Conservation (phyloP, 495 filamentous ascomycete genomes). For the Neurospora hispaniola region DNA sequence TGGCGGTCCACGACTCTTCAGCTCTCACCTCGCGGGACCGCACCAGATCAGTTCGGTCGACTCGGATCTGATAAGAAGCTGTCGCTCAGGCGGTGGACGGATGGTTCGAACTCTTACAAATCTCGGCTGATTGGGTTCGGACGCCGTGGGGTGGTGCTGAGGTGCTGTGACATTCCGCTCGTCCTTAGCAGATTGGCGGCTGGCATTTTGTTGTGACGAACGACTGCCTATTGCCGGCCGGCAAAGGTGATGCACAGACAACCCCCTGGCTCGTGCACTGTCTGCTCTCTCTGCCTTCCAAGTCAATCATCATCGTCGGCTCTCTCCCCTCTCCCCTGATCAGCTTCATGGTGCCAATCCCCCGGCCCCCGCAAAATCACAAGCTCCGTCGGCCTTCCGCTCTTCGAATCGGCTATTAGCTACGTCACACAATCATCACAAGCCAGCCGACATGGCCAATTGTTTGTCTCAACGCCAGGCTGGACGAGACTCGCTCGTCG, state of each 20-base stretch:
- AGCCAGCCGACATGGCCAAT: slow-evolving; percentile 9
- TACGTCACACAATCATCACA: slow-evolving; percentile 25
- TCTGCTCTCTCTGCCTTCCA: background rate
- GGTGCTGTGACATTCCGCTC: background rate
- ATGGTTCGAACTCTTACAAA: background rate
- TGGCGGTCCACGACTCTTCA: too few species aligned
- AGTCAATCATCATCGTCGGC: background rate
- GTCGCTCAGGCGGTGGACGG: background rate
- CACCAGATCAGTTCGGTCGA: background rate
- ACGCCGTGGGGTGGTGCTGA: too few species aligned
- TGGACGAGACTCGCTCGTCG: background rate
- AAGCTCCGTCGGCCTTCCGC: slow-evolving; percentile 30
- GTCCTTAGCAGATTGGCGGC: background rate
- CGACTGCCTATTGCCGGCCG: background rate
- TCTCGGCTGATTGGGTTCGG: too few species aligned
- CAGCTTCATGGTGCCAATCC: background rate
- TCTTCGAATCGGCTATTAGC: slow-evolving; percentile 30
- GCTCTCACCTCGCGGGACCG: too few species aligned
- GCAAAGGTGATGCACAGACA: background rate
- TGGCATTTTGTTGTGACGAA: background rate
- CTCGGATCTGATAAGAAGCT: background rate
- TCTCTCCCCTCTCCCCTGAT: background rate
- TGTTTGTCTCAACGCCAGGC: background rate
- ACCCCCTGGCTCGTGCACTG: background rate
- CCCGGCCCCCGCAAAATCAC: slow-evolving; percentile 40